Conservation (phyloP, 495 filamentous ascomycete genomes). For the Trichoderma reesei region DNA sequence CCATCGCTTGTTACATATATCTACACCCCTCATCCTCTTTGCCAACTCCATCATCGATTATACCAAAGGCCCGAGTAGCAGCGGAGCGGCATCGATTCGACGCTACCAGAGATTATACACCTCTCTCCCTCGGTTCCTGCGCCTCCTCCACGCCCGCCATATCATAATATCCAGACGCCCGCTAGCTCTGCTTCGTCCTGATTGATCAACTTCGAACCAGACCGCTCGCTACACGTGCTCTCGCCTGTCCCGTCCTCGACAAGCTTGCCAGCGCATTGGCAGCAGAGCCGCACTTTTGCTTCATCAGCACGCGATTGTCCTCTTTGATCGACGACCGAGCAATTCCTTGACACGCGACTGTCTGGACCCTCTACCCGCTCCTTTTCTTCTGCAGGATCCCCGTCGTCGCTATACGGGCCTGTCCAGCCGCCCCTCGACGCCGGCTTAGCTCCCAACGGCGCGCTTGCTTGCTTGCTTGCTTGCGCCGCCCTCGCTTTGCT, state of each 20-base stretch:
- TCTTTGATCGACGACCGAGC: background rate
- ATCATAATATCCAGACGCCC: background rate
- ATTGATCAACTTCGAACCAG: background rate
- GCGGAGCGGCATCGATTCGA: too few species aligned
- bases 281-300: background rate
- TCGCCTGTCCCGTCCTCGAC: background rate
- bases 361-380: background rate
- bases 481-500: background rate
- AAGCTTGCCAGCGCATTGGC: background rate
- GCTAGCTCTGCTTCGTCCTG: slow-evolving; percentile 1
- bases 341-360: background rate
- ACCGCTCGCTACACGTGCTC: slow-evolving; percentile 6
- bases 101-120: too few species aligned
- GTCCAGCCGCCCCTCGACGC: background rate
- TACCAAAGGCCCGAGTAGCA: too few species aligned
- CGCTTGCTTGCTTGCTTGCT: background rate
- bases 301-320: background rate
- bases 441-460: background rate
- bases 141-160: background rate
- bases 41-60: too few species aligned
- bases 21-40: too few species aligned
- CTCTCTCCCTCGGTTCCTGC: background rate
- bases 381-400: background rate
- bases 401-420: background rate
- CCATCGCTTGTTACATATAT: too few species aligned